Base-by-base conservation (phyloP, 2,329 filamentous ascomycete species). In the Sporothrix variecibatus region DNA sequence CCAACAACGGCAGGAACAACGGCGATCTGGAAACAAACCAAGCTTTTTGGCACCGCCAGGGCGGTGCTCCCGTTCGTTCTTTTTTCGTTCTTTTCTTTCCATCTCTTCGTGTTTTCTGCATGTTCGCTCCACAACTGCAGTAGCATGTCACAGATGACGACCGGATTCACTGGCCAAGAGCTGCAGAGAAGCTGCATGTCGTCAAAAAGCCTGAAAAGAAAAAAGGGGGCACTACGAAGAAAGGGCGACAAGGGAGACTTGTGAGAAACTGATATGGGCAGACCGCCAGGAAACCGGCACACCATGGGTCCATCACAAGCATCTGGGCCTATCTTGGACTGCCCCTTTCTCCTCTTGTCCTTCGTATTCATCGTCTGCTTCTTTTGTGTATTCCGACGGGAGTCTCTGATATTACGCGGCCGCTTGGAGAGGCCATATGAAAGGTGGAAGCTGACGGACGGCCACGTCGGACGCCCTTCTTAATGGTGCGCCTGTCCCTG, bases 21-120 rank as follows among this genome's bases (percentile, higher is more conserved):
- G 53, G 26, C 49, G 49, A 67, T 70, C 67, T 60, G 28, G 75
- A 76, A 76, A 76, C 75, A 76, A 53, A 40, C 46, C 69, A 53
- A 58, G 58, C 62, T 46, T 69, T 60, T 68, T 53, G 28, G 38
- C 72, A 46, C 58, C 38, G 58, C 56, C 34, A 15, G 7, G 43
- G 65, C 65, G 26, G 26, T 51, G 12, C 26, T 40, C 38, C 51
- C 49, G 20, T 69, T 51, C 26, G n/a, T 26, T 26, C 23, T 70
- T 49, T 49, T 69, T 46, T 56, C 43, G 28, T 68, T 26, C 15
- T 40, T 40, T 46, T 34, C 60, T n/a, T 31, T 51, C n/a, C 26
- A n/a, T n/a, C n/a, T 38, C n/a, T 68, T 23, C 43, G 20, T 46
- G 43, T 56, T 28, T 31, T 43, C 17, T 23, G 3, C 51, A 15